phyloP scores from a whole-genome alignment of 257 asterid species.

The Gentiana straminea region DNA sequence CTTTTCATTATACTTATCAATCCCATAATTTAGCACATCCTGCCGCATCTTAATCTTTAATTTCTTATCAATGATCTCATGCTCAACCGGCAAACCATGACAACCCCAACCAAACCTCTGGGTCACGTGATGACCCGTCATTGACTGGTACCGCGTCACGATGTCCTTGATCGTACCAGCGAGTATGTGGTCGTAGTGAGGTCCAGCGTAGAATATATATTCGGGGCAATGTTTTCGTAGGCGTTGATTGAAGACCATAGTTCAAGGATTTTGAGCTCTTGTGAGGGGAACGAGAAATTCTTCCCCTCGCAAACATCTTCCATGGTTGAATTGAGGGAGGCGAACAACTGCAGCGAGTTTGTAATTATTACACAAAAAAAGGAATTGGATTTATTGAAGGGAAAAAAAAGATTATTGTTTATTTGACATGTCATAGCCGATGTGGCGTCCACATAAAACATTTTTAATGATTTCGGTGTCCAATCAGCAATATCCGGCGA shows the following conservation, averaged over 20 bases:
- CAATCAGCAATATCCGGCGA: too few relatives aligned
- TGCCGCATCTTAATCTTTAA: constrained; percentile 56
- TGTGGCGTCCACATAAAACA: too few relatives aligned
- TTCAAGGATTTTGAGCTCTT: constrained; percentile 58
- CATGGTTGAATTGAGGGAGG: constrained; percentile 24
- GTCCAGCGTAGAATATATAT: constrained; percentile 90
- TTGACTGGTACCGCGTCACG: constrained; percentile 85
- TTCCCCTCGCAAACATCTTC: constrained; percentile 92
- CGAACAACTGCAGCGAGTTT: too few relatives aligned
- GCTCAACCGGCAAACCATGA: constrained; percentile 94
- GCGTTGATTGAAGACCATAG: constrained; percentile 70
- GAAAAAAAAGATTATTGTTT: too few relatives aligned
- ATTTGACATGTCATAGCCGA: too few relatives aligned
- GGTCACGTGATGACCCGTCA: constrained; percentile 93
- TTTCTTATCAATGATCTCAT: constrained; percentile 60
- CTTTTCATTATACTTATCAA: constrained; percentile 71
- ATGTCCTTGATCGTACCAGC: constrained; percentile 95
- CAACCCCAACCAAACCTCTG: constrained; percentile 97
- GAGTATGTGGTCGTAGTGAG: constrained; percentile 90
- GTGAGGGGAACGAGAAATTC: constrained; percentile 69
- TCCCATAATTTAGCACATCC: constrained; percentile 79
- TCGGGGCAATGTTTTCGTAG: constrained; percentile 70
- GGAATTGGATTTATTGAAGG: too few relatives aligned
- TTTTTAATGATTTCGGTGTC: too few relatives aligned
- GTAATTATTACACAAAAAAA: too few relatives aligned